phyloP scores from a whole-genome alignment of 306 rosid genomes.

The Sphenostylis stenocarpa region DNA sequence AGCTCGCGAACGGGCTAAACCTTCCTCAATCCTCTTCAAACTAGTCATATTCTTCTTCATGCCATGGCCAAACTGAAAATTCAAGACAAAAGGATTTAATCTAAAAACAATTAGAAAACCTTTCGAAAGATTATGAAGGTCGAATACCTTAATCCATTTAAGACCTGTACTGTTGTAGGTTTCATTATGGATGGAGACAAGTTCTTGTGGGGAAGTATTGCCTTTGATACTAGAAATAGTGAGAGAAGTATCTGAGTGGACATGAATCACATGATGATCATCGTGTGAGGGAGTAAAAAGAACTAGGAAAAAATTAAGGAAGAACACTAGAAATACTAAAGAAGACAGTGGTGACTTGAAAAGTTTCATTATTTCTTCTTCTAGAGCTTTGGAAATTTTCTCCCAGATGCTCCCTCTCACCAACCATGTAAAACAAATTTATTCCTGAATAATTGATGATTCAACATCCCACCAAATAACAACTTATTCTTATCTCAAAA shows the following conservation, averaged over 20 bases:
- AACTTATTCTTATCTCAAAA: background rate
- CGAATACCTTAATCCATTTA: slow-evolving; percentile 26
- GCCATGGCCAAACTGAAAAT: slow-evolving; percentile 21
- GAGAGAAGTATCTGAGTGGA: background rate
- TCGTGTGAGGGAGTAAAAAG: slow-evolving; percentile 30
- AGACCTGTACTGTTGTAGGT: background rate
- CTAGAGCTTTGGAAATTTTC: background rate
- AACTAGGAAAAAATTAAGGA: slow-evolving; percentile 28
- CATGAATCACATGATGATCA: slow-evolving; percentile 15
- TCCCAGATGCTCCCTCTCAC: background rate
- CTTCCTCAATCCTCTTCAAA: slow-evolving; percentile 40
- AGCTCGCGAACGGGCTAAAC: slow-evolving; percentile 30
- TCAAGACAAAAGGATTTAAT: background rate
- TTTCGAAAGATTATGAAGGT: background rate
- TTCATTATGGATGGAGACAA: background rate
- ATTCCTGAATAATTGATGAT: background rate
- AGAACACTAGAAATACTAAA: background rate
- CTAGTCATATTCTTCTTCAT: slow-evolving; percentile 20
- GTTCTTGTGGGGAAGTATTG: background rate
- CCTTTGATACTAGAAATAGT: background rate
- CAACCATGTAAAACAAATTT: background rate
- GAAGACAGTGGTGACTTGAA: background rate
- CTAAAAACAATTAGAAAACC: background rate
- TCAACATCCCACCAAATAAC: background rate
- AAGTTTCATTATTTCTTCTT: slow-evolving; percentile 26